Percentiles rank a stretch among this genome's conserved stretches.
These are phyloP conservation scores for Echinosphaeria canescens DNA, from an alignment of 2,329 filamentous ascomycete species.

Conservation along the genomic window DNA sequence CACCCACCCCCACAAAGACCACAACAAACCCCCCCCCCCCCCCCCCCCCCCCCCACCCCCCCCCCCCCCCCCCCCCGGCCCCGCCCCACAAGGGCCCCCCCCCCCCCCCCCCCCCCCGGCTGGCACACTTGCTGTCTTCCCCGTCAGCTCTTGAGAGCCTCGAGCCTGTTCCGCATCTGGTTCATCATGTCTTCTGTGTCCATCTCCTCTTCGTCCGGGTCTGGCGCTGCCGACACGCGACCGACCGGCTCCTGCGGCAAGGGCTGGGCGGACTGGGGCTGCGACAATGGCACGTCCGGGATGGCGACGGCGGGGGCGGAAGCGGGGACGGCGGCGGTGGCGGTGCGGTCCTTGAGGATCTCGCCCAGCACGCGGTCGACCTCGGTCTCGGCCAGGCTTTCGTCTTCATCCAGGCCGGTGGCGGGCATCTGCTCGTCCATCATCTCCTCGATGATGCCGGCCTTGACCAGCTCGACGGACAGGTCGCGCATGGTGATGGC, in stretches of 20 bases:
- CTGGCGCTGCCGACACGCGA: conserved; percentile 25
- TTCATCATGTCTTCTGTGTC: conserved; percentile 80
- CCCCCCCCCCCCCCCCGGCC: too few relatives aligned
- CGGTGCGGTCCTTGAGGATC: conserved; percentile 65
- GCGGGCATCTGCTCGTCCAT: conserved; percentile 69
- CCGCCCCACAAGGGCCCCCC: not conserved
- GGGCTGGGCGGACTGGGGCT: too few relatives aligned
- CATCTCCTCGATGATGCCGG: conserved; percentile 97
- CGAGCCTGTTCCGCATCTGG: conserved; percentile 80
- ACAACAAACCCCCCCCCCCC: too few relatives aligned
- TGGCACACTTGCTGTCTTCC: too few relatives aligned
- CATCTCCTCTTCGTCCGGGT: conserved; percentile 47
- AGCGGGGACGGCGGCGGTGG: conserved; percentile 30
- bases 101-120: too few relatives aligned
- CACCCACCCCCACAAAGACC: too few relatives aligned
- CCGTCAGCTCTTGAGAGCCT: conserved; percentile 63
- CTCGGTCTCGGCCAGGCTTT: conserved; percentile 55
- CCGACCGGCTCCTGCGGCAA: conserved; percentile 18
- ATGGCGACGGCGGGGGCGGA: too few relatives aligned
- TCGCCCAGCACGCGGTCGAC: conserved; percentile 87
- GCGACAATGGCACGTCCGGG: conserved; percentile 28
- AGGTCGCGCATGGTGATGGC: conserved; percentile 79
- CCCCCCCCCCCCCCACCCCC: too few relatives aligned
- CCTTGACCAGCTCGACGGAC: conserved; percentile 72
- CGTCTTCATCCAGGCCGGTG: conserved; percentile 48